phyloP scores from a whole-genome alignment of 2,329 filamentous ascomycete genomes.

The Nannizziopsis barbatae region DNA sequence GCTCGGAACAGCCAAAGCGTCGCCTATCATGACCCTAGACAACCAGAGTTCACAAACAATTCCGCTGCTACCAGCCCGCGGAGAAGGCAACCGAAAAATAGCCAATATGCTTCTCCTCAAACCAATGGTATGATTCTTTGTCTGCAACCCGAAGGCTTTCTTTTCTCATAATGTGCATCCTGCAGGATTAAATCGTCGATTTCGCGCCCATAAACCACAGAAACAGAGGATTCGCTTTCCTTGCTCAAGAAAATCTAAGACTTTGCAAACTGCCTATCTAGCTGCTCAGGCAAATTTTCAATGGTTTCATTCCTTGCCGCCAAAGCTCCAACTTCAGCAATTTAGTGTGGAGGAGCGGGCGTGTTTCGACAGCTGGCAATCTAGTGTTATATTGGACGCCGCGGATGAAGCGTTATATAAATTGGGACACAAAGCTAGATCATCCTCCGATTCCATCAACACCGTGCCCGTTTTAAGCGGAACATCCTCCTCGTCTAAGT shows the following conservation, averaged over 20 bases:
- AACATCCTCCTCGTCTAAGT: slow-evolving; percentile 17
- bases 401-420: slow-evolving; percentile 49
- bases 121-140: slow-evolving; percentile 6
- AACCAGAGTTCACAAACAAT: background rate
- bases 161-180: slow-evolving; percentile 1
- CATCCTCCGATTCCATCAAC: slow-evolving; percentile 22
- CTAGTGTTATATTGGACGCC: slow-evolving; percentile 46
- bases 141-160: background rate
- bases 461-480: slow-evolving; percentile 6
- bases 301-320: slow-evolving; percentile 60
- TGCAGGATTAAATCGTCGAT: slow-evolving; percentile 6
- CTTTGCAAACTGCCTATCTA: slow-evolving; percentile 21
- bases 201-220: background rate
- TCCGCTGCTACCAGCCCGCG: background rate
- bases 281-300: slow-evolving; percentile 48
- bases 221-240: slow-evolving; percentile 9
- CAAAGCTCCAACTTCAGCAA: slow-evolving; percentile 59
- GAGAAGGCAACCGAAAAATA: slow-evolving; percentile 4
- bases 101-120: background rate
- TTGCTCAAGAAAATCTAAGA: slow-evolving; percentile 6
- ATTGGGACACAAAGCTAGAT: slow-evolving; percentile 30
- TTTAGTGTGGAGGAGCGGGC: slow-evolving; percentile 62
- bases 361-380: slow-evolving; percentile 41
- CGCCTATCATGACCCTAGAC: background rate
- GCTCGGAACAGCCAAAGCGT: background rate